Base-by-base conservation (phyloP, 306 rosid genomes). In the Medicago arabica region DNA sequence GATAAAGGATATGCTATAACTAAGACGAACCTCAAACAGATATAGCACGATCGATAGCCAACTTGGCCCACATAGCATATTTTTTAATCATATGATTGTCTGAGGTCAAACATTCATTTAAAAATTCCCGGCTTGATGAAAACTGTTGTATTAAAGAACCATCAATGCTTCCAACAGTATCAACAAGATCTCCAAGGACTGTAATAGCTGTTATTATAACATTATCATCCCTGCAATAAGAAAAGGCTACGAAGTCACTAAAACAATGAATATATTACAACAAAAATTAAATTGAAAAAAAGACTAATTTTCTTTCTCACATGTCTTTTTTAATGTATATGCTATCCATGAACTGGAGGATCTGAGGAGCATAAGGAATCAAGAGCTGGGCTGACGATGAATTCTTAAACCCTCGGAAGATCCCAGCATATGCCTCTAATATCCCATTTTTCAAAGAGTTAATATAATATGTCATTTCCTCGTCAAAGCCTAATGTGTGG, bases 21-120 rank as follows among this genome's bases (percentile, higher is more conserved):
- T 60, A 79, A 34, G 73, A 81, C 71, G 88, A 71, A 59, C 83
- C 87, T 91, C 89, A 93, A 79, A 90, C 91, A 83, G 98, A 87
- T 81, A 93, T 90, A 57, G 95, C 95, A 43, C 98, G 96, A 67
- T 19, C 83, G 72, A 93, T 93, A 69, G 98, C 98, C 91, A 86
- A 86, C 89, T 79, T 89, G 78, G 98, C 98, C 98, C 96, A 92
- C 81, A 88, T 92, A 80, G 98, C 98, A 75, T 94, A 92, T 86
- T 88, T 90, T 79, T 89, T 93, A 63, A 93, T 90, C 87, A 90
- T 76, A 85, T 86, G 84, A 78, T 93, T 96, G 60, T 93, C 96
- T 4, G 98, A 90, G 76, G 98, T 89, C 88, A 93, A 85, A 80
- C 98, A 93, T 77, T 90, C 96, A 75, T 87, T 86, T 75, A 93